Evolutionary conservation across 139 green algal species (phyloP).

Genomic region (Chlorella sorokiniana): DNA sequence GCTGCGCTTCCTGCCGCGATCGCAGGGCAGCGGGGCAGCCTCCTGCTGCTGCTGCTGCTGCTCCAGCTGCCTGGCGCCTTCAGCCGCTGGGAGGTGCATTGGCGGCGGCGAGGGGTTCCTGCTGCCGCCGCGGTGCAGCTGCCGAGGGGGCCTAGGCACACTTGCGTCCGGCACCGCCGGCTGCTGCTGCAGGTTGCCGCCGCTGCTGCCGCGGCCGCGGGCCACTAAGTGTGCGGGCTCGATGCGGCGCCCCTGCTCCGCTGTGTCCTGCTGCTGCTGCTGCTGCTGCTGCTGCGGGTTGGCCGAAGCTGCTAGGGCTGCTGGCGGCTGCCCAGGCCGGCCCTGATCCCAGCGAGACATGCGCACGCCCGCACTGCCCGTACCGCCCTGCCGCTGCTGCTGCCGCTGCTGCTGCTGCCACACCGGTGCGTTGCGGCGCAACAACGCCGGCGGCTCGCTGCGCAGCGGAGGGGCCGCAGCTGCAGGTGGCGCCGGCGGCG

Average conservation of each 20-base stretch:
- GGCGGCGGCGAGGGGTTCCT: slow-evolving; percentile 15
- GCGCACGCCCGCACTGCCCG: no score
- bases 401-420: neutral
- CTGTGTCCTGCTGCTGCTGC: neutral
- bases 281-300: neutral
- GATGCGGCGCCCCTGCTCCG: neutral
- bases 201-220: neutral
- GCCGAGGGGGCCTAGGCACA: neutral
- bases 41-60: neutral
- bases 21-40: neutral
- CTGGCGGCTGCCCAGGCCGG: no score
- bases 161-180: neutral
- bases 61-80: neutral
- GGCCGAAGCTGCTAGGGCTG: no score
- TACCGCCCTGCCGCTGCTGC: neutral
- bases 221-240: neutral
- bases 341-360: slow-evolving; percentile 14
- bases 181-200: neutral
- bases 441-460: no score
- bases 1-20: neutral
- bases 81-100: neutral
- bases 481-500: no score
- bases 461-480: neutral
- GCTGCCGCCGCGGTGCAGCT: slow-evolving; percentile 1
- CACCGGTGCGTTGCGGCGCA: no score